Conservation (phyloP, 345 rosid genomes). For the Psidium guajava region DNA sequence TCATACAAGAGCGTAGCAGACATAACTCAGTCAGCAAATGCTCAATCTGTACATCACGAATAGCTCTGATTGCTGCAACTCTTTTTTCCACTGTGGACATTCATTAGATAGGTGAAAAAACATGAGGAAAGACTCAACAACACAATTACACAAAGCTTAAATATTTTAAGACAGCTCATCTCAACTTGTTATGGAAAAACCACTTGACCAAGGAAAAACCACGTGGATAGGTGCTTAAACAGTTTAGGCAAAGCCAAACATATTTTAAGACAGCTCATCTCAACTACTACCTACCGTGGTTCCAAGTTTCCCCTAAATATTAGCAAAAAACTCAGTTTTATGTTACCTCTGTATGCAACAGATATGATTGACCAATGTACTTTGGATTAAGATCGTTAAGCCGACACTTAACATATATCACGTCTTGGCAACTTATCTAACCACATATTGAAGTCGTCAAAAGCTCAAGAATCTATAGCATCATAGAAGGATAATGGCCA, state of each 20-base stretch:
- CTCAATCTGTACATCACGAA: constrained; percentile 67
- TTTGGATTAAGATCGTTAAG: background rate
- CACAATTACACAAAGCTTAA: background rate
- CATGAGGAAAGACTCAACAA: background rate
- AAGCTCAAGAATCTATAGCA: background rate
- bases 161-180: background rate
- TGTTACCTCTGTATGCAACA: background rate
- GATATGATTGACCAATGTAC: background rate
- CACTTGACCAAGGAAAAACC: background rate
- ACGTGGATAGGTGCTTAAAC: background rate
- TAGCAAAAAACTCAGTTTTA: background rate
- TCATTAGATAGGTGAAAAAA: background rate
- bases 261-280: too few relatives aligned
- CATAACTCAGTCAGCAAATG: constrained; percentile 41
- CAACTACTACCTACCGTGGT: background rate
- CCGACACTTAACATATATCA: background rate
- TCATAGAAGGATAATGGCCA: background rate
- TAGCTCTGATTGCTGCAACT: constrained; percentile 58
- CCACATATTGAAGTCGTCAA: background rate
- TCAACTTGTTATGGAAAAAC: background rate
- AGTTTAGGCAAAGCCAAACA: background rate
- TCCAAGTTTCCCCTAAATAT: background rate
- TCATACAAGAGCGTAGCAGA: constrained; percentile 50
- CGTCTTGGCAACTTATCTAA: background rate
- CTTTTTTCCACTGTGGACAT: constrained; percentile 44